Conservation (phyloP, 129 eudicot genomes). For the Escallonia herrerae region DNA sequence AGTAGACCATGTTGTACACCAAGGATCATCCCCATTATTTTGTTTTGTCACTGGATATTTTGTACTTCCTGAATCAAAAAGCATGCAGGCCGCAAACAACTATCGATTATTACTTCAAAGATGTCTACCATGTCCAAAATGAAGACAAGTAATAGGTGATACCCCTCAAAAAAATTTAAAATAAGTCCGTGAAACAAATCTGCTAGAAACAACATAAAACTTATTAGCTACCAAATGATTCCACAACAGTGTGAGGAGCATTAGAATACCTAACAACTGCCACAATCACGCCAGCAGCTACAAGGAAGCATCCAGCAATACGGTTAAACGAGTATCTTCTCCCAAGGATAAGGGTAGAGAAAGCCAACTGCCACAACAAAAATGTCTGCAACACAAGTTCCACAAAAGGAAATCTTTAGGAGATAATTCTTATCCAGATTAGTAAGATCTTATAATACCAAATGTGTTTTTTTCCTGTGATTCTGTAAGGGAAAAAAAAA, state of each 20-base stretch:
- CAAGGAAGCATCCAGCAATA: constrained; percentile 74
- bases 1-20: too few species aligned
- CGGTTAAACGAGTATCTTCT: constrained; percentile 64
- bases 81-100: too few species aligned
- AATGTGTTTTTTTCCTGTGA: too few species aligned
- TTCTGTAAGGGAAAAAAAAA: too few species aligned
- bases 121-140: neutral
- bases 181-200: neutral
- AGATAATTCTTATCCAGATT: neutral
- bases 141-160: neutral
- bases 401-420: constrained; percentile 8
- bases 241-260: neutral
- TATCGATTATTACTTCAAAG: neutral
- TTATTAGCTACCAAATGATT: neutral
- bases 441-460: too few species aligned
- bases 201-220: neutral
- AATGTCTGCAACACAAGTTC: constrained; percentile 64
- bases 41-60: too few species aligned
- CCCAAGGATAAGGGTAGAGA: constrained; percentile 61
- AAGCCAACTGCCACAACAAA: constrained; percentile 85
- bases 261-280: constrained; percentile 70
- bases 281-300: constrained; percentile 77
- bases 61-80: too few species aligned
- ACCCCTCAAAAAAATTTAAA: neutral
- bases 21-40: too few species aligned